Percentiles rank a stretch among this genome's conserved stretches.
phyloP scores from a whole-genome alignment of 2,329 filamentous ascomycete genomes.

The Mariannaea sp. region DNA sequence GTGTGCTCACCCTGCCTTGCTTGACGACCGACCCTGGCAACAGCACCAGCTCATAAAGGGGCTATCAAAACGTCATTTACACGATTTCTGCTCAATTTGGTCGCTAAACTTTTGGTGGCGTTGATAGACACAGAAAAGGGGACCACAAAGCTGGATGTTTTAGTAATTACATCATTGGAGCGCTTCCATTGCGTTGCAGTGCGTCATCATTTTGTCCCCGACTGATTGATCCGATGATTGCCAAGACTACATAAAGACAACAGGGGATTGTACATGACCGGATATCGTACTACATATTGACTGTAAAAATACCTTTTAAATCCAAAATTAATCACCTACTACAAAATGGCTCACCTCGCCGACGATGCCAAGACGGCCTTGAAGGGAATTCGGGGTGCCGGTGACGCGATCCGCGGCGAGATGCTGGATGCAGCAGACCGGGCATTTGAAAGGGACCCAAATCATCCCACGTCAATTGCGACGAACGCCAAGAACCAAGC shows the following conservation, averaged over 20 bases:
- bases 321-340: not conserved
- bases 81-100: not conserved
- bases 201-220: not conserved
- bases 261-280: not conserved
- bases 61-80: too few relatives aligned
- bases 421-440: slow-evolving; percentile 29
- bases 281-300: too few relatives aligned
- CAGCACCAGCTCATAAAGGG: too few relatives aligned
- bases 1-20: too few relatives aligned
- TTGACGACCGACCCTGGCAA: too few relatives aligned
- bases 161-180: not conserved
- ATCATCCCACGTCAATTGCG: slow-evolving; percentile 16
- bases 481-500: slow-evolving; percentile 14
- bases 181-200: not conserved
- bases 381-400: slow-evolving; percentile 32
- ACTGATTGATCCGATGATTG: not conserved
- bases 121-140: not conserved
- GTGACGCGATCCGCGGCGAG: slow-evolving; percentile 30
- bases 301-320: not conserved
- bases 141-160: not conserved
- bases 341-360: not conserved
- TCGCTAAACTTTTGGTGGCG: not conserved
- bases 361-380: slow-evolving; percentile 33
- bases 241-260: not conserved
- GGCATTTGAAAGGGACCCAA: slow-evolving; percentile 26